A percentile compares a stretch with the other conserved stretches of the same genome.
phyloP scores from a whole-genome alignment of 2,329 filamentous ascomycete species.

The Cordyceps cicadae region DNA sequence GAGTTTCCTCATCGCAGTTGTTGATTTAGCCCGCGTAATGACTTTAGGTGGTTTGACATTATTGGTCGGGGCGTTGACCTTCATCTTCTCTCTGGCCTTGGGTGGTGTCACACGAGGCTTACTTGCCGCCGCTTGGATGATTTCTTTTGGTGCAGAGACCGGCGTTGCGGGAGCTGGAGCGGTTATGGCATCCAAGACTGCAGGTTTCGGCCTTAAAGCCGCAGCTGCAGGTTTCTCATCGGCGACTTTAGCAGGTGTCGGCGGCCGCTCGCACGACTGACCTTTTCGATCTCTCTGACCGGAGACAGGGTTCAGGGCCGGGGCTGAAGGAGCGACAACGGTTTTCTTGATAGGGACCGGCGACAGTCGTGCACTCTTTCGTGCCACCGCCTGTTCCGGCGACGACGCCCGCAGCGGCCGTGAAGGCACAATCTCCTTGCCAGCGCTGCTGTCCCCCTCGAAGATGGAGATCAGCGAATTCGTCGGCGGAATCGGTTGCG shows the following conservation, averaged over 20 bases:
- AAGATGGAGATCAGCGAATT: constrained; percentile 61
- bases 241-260: background rate
- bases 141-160: background rate
- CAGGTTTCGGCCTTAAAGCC: background rate
- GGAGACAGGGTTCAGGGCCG: background rate
- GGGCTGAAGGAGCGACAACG: background rate
- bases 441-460: constrained; percentile 32
- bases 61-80: background rate
- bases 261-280: background rate
- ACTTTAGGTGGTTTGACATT: background rate
- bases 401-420: constrained; percentile 21
- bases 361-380: background rate
- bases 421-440: constrained; percentile 25
- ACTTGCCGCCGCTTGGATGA: background rate
- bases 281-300: background rate
- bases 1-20: background rate
- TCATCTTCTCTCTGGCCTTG: background rate
- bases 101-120: constrained; percentile 9
- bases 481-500: constrained; percentile 52
- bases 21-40: background rate
- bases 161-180: background rate
- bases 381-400: background rate
- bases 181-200: background rate
- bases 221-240: background rate
- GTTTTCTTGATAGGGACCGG: background rate